Evolutionary conservation across 1,139 yeast species (phyloP), one percentile per base, ranked within the genome.

Genomic region (Protomyces gravidus): DNA sequence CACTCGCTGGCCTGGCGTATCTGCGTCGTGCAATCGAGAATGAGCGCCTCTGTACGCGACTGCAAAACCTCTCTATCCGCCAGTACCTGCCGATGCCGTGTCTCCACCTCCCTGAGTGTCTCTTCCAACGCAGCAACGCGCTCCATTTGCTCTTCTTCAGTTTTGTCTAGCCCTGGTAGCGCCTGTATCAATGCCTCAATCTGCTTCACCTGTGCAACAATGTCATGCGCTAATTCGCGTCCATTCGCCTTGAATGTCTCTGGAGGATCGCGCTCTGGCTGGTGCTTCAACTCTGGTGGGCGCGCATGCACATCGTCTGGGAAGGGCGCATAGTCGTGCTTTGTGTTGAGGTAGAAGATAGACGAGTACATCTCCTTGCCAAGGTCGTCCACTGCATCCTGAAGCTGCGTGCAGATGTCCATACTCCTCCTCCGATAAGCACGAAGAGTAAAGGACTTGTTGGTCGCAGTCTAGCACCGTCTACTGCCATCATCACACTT

Each of bases 161-260:
- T 82, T 0, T 86, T 89, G 13, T 95, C 96, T 2, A 89, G 87
- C 2, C 97, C 98, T 0, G 99, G 98, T 51, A 92, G 75, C 1
- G 95, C 83, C 69, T 88, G 95, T 32, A 92, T 89, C 45, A 92
- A 79, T 71, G 86, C 83, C 53, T 88, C 81, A 17, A 90, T 87
- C 70, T 92, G 98, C 65, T 95, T 79, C 2, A 95, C 82, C 68
- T 90, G 89, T 62, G 89, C 74, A 26, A 90, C 87, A 19, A 92
- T 80, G 69, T 92, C 97, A 0, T 86, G 82, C 1, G 96, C 82
- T 19, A 92, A 76, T 63, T 78, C 80, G 2, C 68, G 68, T 50
- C 78, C 69, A 26, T 79, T 76, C 21, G 32, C 33, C 21, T 40
- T 47, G 40, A 48, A 48, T n/a, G 23, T 45, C 30, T 32, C 58